Percentiles rank a stretch among this genome's conserved stretches.
phyloP scores from a whole-genome alignment of 768 basidiomycete genomes.

The Ramaria rubella region DNA sequence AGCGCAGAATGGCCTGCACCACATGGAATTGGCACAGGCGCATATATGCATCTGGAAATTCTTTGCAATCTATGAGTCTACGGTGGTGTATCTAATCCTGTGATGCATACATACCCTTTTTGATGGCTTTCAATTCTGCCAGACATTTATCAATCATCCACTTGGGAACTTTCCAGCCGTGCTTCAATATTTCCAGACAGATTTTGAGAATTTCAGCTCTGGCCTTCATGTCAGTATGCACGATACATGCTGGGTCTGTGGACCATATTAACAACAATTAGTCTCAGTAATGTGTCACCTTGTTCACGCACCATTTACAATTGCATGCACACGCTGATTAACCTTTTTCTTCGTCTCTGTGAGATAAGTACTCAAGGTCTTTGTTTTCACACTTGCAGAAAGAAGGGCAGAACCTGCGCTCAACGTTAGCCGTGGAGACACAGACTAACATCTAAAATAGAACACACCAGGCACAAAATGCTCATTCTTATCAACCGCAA shows the following conservation, averaged over 20 bases:
- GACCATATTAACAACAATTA: neutral
- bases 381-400: neutral
- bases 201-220: neutral
- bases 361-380: neutral
- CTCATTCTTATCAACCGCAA: conserved; percentile 7
- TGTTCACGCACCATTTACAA: conserved; percentile 12
- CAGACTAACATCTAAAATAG: neutral
- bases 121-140: conserved; percentile 3
- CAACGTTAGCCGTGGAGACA: conserved; percentile 4
- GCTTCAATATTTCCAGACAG: neutral
- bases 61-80: neutral
- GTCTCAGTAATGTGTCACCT: neutral
- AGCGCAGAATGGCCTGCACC: conserved; percentile 16
- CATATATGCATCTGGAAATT: conserved; percentile 5
- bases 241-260: neutral
- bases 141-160: conserved; percentile 16
- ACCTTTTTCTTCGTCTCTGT: neutral
- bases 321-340: neutral
- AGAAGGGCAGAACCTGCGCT: neutral
- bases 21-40: conserved; percentile 18
- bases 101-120: conserved; percentile 4
- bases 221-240: neutral
- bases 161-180: conserved; percentile 8
- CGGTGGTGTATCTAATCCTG: neutral
- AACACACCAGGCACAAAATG: conserved; percentile 14